These are phyloP conservation scores for Prunus dulcis DNA, from an alignment of 306 rosid species.

Conservation along the genomic window DNA sequence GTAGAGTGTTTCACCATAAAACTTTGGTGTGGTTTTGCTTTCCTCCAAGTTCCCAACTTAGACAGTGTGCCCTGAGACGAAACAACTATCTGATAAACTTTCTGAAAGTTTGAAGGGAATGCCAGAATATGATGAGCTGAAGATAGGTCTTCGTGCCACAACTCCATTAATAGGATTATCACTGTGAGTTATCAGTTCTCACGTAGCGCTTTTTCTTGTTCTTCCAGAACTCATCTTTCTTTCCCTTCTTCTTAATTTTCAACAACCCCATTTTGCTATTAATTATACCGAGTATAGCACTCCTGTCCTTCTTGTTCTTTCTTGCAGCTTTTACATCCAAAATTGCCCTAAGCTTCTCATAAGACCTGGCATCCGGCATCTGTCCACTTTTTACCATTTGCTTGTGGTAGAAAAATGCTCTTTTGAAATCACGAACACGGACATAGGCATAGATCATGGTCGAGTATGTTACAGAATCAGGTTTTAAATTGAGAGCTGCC, in stretches of 20 bases:
- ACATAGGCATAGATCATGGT: slow-evolving; percentile 81
- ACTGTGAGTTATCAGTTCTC: slow-evolving; percentile 18
- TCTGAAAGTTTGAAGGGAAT: neutral
- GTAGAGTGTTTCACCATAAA: neutral
- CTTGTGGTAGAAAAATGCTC: slow-evolving; percentile 81
- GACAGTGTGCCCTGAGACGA: neutral
- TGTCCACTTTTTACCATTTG: slow-evolving; percentile 68
- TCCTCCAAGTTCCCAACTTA: neutral
- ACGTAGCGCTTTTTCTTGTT: slow-evolving; percentile 40
- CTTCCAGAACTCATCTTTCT: slow-evolving; percentile 97
- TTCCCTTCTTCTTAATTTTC: slow-evolving; percentile 48
- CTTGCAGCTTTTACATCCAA: slow-evolving; percentile 58
- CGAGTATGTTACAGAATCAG: slow-evolving; percentile 77
- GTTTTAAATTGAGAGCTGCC: slow-evolving; percentile 61
- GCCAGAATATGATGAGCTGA: neutral
- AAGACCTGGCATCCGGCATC: slow-evolving; percentile 57
- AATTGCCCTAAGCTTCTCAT: slow-evolving; percentile 63
- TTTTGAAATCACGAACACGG: slow-evolving; percentile 59
- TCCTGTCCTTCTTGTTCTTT: slow-evolving; percentile 68
- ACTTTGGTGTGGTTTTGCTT: neutral
- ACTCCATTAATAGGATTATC: neutral
- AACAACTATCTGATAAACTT: neutral
- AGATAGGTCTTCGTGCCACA: neutral
- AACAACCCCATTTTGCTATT: slow-evolving; percentile 52
- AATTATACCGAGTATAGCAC: slow-evolving; percentile 53